Percentiles rank a stretch among this genome's conserved stretches.
These are phyloP conservation scores for Irpex rosettiformis DNA, from an alignment of 1,284 basidiomycete genomes.

Conservation along the genomic window DNA sequence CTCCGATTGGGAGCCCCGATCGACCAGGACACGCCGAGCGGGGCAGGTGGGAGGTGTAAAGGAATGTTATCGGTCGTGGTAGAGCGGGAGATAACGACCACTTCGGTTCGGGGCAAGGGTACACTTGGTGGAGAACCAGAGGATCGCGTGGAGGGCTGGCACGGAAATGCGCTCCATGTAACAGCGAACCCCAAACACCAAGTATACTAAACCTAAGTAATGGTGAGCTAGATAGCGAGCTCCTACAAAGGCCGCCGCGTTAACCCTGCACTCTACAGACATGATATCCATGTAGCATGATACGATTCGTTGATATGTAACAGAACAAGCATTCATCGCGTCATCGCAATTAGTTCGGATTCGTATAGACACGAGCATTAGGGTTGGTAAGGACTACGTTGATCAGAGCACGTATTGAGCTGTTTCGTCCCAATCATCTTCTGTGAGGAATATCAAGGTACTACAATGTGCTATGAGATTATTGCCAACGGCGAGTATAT, in stretches of 20 bases:
- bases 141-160: neutral
- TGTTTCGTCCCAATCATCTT: neutral
- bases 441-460: too few relatives aligned
- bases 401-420: neutral
- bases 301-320: neutral
- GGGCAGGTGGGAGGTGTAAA: conserved; percentile 41
- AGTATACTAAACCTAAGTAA: neutral
- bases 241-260: neutral
- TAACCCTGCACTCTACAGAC: neutral
- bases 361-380: too few relatives aligned
- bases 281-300: neutral
- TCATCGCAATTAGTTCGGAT: neutral
- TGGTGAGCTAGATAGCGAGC: neutral
- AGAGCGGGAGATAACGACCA: neutral
- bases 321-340: neutral
- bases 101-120: neutral
- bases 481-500: too few relatives aligned
- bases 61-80: neutral
- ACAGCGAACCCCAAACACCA: neutral
- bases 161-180: neutral
- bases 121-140: neutral
- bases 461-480: too few relatives aligned
- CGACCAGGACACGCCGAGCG: conserved; percentile 53
- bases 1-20: conserved; percentile 70
- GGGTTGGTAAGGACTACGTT: too few relatives aligned